A percentile compares a stretch with the other conserved stretches of the same genome.
These are phyloP conservation scores for Elsinoe necatrix DNA, from an alignment of 2,329 filamentous ascomycete genomes.

Conservation along the genomic window DNA sequence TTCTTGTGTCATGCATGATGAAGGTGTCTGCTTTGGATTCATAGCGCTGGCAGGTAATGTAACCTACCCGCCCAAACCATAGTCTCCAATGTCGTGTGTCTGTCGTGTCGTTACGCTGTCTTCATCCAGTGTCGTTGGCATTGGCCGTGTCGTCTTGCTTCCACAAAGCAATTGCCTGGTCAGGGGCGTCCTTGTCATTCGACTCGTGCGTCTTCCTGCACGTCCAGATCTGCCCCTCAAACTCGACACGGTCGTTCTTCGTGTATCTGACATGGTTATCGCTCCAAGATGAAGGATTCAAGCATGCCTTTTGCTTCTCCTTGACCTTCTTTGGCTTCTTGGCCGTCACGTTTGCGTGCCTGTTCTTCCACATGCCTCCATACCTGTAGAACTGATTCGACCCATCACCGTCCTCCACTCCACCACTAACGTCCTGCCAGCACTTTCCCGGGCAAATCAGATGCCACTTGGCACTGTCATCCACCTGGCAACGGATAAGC, in stretches of 20 bases:
- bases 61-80: not conserved
- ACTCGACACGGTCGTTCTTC: conserved; percentile 11
- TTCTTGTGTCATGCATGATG: conserved; percentile 13
- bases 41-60: conserved; percentile 3
- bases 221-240: conserved; percentile 5
- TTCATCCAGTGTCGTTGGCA: conserved; percentile 2
- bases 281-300: not conserved
- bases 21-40: conserved; percentile 14
- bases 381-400: conserved; percentile 32
- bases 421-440: conserved; percentile 38
- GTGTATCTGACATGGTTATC: conserved; percentile 6
- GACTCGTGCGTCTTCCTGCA: conserved; percentile 14
- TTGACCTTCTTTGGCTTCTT: conserved; percentile 37
- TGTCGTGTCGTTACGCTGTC: not conserved
- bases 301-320: conserved; percentile 24
- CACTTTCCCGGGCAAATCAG: conserved; percentile 38
- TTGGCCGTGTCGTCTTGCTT: conserved; percentile 15
- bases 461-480: conserved; percentile 34
- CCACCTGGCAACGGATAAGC: conserved; percentile 38
- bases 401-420: conserved; percentile 34
- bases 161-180: conserved; percentile 9
- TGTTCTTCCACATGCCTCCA: conserved; percentile 39
- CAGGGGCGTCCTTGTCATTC: not conserved
- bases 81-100: not conserved
- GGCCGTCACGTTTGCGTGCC: conserved; percentile 33